Conservation (phyloP, 2,329 filamentous ascomycete genomes). For the Fusarium hostae region DNA sequence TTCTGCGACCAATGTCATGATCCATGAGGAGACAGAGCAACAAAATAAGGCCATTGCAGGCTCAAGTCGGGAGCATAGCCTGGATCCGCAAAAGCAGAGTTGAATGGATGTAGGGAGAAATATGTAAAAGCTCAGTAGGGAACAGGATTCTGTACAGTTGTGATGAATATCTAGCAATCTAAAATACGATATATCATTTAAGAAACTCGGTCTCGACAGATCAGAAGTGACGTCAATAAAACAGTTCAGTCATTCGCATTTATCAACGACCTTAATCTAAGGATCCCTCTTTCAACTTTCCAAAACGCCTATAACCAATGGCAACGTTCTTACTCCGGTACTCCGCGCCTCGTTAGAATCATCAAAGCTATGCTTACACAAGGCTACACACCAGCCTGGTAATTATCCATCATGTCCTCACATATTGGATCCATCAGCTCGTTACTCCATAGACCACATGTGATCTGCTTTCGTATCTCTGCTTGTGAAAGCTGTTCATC, state of each 20-base stretch:
- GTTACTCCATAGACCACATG: conserved; percentile 39
- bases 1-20: conserved; percentile 31
- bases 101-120: background rate
- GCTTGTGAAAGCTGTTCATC: conserved; percentile 36
- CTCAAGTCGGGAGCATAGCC: conserved; percentile 39
- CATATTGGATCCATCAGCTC: background rate
- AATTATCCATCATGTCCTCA: background rate
- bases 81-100: conserved; percentile 34
- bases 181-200: background rate
- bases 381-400: background rate
- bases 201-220: background rate
- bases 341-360: background rate
- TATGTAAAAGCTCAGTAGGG: background rate
- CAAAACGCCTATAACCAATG: background rate
- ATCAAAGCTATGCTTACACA: background rate
- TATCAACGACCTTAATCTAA: background rate
- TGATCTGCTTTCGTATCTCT: conserved; percentile 34
- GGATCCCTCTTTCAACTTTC: background rate
- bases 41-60: conserved; percentile 15
- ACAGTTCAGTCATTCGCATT: background rate
- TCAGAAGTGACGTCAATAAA: background rate
- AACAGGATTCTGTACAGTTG: background rate
- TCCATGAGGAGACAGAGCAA: conserved; percentile 20
- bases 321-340: background rate
- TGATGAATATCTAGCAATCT: background rate